These are phyloP conservation scores for Picochlorum costavermella DNA, from an alignment of 139 green algal genomes.

Conservation along the genomic window DNA sequence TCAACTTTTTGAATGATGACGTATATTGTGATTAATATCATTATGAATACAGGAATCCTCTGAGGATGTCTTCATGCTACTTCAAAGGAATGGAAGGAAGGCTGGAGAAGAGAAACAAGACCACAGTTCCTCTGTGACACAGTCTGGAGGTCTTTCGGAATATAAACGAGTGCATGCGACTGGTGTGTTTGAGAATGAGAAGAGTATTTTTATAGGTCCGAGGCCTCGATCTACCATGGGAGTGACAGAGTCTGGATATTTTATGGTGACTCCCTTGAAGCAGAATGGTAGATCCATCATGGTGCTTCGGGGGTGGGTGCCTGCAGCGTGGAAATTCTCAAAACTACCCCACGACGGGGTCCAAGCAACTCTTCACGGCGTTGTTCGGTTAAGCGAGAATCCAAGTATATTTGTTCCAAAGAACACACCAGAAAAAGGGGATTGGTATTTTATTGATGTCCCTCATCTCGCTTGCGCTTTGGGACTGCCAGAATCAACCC, in stretches of 20 bases:
- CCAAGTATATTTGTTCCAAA: constrained; percentile 58
- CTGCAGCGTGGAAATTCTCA: constrained; percentile 38
- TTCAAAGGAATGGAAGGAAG: too few relatives aligned
- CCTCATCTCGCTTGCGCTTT: constrained; percentile 34
- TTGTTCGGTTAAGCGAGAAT: constrained; percentile 53
- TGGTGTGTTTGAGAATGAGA: constrained; percentile 44
- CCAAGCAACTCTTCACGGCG: constrained; percentile 39
- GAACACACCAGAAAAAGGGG: constrained; percentile 44
- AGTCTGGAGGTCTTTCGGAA: constrained; percentile 7
- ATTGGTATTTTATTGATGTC: constrained; percentile 52
- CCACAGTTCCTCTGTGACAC: too few relatives aligned
- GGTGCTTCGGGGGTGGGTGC: constrained; percentile 73
- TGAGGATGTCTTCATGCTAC: too few relatives aligned
- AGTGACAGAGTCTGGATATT: constrained; percentile 31
- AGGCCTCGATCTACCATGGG: constrained; percentile 38
- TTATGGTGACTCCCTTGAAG: constrained; percentile 55
- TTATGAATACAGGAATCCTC: background rate
- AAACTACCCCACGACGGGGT: background rate
- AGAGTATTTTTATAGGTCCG: constrained; percentile 56
- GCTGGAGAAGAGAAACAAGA: too few relatives aligned
- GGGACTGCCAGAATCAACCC: constrained; percentile 41
- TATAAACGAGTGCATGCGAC: constrained; percentile 34
- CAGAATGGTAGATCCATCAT: constrained; percentile 36
- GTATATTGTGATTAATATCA: background rate
- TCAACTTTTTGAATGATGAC: too few relatives aligned